Conservation (phyloP, 176 grass and related monocot species). For the Avena atlantica region DNA sequence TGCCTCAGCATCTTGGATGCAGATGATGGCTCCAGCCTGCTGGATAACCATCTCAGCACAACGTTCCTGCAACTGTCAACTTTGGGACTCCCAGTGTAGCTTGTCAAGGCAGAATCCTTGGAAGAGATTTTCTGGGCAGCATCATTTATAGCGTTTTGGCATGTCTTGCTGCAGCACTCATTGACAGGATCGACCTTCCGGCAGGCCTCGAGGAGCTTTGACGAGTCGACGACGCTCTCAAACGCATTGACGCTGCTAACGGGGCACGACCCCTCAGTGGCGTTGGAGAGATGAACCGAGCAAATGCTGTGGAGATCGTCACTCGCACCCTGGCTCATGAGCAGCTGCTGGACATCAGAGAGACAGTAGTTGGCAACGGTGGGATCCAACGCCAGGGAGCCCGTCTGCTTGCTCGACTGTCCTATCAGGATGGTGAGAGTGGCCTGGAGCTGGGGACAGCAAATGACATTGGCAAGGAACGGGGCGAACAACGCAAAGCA, state of each 20-base stretch:
- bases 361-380: conserved; percentile 80
- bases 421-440: conserved; percentile 90
- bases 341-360: conserved; percentile 87
- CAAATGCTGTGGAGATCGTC: conserved; percentile 73
- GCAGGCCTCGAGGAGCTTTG: conserved; percentile 81
- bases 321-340: conserved; percentile 74
- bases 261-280: conserved; percentile 77
- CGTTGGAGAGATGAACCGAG: conserved; percentile 74
- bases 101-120: conserved; percentile 55
- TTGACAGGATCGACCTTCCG: conserved; percentile 85
- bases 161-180: conserved; percentile 87
- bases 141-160: conserved; percentile 82
- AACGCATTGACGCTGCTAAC: conserved; percentile 63
- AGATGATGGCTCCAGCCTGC: conserved; percentile 71
- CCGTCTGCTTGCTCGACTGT: conserved; percentile 86
- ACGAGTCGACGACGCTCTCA: conserved; percentile 78
- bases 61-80: conserved; percentile 79
- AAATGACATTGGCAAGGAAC: conserved; percentile 92
- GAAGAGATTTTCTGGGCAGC: conserved; percentile 71
- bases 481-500: conserved; percentile 83
- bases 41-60: conserved; percentile 91
- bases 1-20: conserved; percentile 81
- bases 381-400: conserved; percentile 76
- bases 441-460: conserved; percentile 92
- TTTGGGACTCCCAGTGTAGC: conserved; percentile 44